Conservation (phyloP, 257 asterid genomes). For the Fraxinus cuspidata region DNA sequence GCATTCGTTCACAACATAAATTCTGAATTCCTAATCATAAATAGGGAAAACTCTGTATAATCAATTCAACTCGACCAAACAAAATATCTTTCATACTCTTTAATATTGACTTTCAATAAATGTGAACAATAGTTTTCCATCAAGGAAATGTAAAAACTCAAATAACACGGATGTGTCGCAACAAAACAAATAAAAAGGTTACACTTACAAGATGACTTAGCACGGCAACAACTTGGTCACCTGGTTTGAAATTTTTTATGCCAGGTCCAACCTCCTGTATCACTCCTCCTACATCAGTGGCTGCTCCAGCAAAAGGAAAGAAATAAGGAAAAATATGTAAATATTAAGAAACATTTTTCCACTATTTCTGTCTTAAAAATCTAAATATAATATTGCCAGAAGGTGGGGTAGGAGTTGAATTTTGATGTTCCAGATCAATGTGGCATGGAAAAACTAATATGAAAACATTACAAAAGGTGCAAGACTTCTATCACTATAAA, state of each 20-base stretch:
- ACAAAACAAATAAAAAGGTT: neutral
- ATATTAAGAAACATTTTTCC: neutral
- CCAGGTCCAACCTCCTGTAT: slow-evolving; percentile 55
- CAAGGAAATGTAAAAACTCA: neutral
- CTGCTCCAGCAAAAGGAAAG: slow-evolving; percentile 32
- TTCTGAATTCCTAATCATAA: neutral
- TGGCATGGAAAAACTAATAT: neutral
- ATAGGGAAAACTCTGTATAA: neutral
- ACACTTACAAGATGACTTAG: slow-evolving; percentile 38
- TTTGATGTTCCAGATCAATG: neutral
- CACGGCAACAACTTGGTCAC: slow-evolving; percentile 62
- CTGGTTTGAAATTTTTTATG: slow-evolving; percentile 50
- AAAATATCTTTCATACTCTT: no score
- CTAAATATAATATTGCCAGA: neutral
- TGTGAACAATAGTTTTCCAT: neutral
- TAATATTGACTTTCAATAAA: neutral
- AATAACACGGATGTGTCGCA: neutral
- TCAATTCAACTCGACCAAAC: neutral
- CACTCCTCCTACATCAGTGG: slow-evolving; percentile 67
- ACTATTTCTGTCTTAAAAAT: neutral
- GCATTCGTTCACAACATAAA: neutral
- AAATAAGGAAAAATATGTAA: neutral
- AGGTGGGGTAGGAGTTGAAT: neutral
- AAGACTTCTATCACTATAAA: neutral
- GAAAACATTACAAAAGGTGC: no score